Conservation (phyloP, 768 basidiomycete genomes). For the Boletus bicolor region DNA sequence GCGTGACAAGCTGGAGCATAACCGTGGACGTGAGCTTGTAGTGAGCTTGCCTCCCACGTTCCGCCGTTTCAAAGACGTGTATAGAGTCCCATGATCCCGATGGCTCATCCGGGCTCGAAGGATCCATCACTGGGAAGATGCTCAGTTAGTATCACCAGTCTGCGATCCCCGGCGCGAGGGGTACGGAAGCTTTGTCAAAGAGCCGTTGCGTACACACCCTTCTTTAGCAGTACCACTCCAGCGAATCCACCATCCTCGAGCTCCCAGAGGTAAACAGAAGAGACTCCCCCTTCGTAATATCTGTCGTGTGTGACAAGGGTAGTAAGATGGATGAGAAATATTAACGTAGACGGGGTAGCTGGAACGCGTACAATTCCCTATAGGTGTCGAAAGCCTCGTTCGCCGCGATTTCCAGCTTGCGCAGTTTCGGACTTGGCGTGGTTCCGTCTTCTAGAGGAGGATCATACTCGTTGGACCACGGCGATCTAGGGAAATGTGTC, state of each 20-base stretch:
- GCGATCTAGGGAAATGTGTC: conserved; percentile 60
- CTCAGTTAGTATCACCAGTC: background rate
- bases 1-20: conserved; percentile 86
- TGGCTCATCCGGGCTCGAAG: conserved; percentile 53
- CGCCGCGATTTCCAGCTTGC: conserved; percentile 88
- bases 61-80: conserved; percentile 94
- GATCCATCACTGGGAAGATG: conserved; percentile 54
- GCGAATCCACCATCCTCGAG: conserved; percentile 95
- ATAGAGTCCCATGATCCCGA: conserved; percentile 97
- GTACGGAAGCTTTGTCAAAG: background rate
- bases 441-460: conserved; percentile 89
- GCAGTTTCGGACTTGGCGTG: conserved; percentile 74
- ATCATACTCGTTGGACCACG: conserved; percentile 97
- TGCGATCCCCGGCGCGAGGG: conserved; percentile 1
- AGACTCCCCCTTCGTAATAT: conserved; percentile 98
- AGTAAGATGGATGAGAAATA: background rate
- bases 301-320: conserved; percentile 34
- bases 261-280: conserved; percentile 98
- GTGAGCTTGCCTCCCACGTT: conserved; percentile 87
- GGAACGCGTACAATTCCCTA: conserved; percentile 73
- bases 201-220: conserved; percentile 50
- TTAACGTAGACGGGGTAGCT: background rate
- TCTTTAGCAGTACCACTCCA: conserved; percentile 94
- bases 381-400: conserved; percentile 98
- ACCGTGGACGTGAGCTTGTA: conserved; percentile 98